phyloP scores from a whole-genome alignment of 2,329 filamentous ascomycete species.

The Clarireedia homoeocarpa region DNA sequence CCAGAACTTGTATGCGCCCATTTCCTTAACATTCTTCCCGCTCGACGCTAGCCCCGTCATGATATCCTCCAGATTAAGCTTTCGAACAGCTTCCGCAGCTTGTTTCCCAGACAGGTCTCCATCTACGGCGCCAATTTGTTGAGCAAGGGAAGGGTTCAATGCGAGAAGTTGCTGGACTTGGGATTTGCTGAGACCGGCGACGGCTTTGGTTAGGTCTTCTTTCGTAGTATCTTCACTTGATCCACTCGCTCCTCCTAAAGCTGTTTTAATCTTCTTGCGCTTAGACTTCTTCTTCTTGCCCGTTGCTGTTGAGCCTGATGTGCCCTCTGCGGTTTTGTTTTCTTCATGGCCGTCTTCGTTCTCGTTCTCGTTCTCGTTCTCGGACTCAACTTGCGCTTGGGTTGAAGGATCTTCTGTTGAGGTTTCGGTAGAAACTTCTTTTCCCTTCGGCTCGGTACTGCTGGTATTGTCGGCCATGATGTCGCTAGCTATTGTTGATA shows the following conservation, averaged over 20 bases:
- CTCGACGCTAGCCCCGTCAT: conserved; percentile 68
- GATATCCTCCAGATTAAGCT: conserved; percentile 61
- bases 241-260: conserved; percentile 22
- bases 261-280: conserved; percentile 49
- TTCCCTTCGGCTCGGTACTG: conserved; percentile 43
- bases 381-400: conserved; percentile 35
- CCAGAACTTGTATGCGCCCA: conserved; percentile 98
- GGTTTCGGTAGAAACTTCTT: conserved; percentile 32
- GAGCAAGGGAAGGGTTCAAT: conserved; percentile 65
- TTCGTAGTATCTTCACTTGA: conserved; percentile 31
- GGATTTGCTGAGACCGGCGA: conserved; percentile 43
- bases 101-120: conserved; percentile 31
- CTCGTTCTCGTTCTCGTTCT: conserved; percentile 24
- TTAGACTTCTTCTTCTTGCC: conserved; percentile 57
- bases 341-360: conserved; percentile 36
- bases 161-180: conserved; percentile 59
- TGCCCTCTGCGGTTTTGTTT: conserved; percentile 21
- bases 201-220: conserved; percentile 38
- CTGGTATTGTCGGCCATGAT: conserved; percentile 56
- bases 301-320: conserved; percentile 24
- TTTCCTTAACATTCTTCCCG: conserved; percentile 89
- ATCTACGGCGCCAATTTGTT: conserved; percentile 40
- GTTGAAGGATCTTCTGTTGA: conserved; percentile 11
- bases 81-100: conserved; percentile 47
- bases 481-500: background rate